Evolutionary conservation across 1,139 yeast genomes (phyloP), one percentile per base, ranked within the genome.

Genomic region (Candida tropicalis): DNA sequence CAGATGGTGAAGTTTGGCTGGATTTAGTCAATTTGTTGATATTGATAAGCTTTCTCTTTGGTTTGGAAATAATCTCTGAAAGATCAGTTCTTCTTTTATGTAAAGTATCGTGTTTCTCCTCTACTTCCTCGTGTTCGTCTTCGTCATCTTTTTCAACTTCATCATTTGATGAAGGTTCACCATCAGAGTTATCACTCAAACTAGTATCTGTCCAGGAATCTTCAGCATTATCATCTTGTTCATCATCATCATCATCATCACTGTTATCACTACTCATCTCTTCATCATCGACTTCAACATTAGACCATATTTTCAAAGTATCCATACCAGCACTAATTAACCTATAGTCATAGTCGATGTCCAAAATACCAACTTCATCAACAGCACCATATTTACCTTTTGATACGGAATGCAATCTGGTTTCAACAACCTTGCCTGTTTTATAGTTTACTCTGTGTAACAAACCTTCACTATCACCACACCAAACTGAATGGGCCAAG

Each of bases 271-370:
- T 50, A n/a, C 35, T 39, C 5, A 63, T 65, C 4, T 49, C 53
- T 10, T 39, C 46, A 2, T 47, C 53, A 2, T 47, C 53, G 16
- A 46, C 49, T 1, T 59, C 65, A 26, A 62, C 66, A 16, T 69
- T 68, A 2, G 71, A 62, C 98, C 97, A 91, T 5, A 91, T 70
- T 56, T 83, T 85, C 51, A 90, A 66, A 22, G 76, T 72, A 39
- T 87, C 95, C 91, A 90, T 84, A 16, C 96, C 93, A 3, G 86
- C 89, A 62, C 88, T 82, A 3, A 87, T 80, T 47, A 90, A 68
- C 46, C 96, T 75, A 60, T 89, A 91, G 40, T 86, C 84, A 54
- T 60, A 81, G 60, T 91, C 98, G 44, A 90, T 70, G 55, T 91
- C 97, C 52, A 91, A 67, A 42, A 78, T 73, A 0, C 80, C 75